Base-by-base conservation (phyloP, 129 eudicot genomes). In the Arctium minus region DNA sequence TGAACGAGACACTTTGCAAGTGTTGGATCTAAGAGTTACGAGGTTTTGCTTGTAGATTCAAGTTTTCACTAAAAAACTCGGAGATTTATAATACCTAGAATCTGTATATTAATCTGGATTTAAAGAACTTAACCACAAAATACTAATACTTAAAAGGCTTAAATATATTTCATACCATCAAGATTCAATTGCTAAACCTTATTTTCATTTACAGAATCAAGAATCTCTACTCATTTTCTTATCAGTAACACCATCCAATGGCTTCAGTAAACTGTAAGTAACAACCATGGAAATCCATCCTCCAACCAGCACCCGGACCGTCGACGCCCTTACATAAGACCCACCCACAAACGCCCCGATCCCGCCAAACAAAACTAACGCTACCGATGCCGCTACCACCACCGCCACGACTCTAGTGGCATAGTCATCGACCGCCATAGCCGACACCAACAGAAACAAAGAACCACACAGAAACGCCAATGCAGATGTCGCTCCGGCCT, bases 241-340 rank as follows among this genome's bases (percentile, higher is more conserved):
- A 84, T 84, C 82, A 29, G 75, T 74, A 71, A 84, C 69, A 75
- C 72, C 33, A 83, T 88, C 89, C 22, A 92, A 90, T 35, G 92
- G 90, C 88, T 90, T 90, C 76, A 92, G 82, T 78, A 90, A 82
- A 29, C 88, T 79, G 73, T 92, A 90, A 32, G 92, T 90, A 70
- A 90, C 80, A 64, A 85, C 94, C 97, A 92, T 92, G 10, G 91
- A 85, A 60, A 92, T 81, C 94, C 97, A 92, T 77, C 92, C 97
- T 81, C 97, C 97, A 80, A 88, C 12, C 8, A 92, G 39, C 48
- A 92, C 92, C 81, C 94, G 85, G 33, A 73, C 17, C 2, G 92
- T 92, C 3, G 94, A 88, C 2, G 78, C 82, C 79, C 88, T 79
- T 60, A 87, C 81, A 30, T 85, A 78, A 8, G 88, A 88, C 18